Evolutionary conservation across 495 filamentous ascomycete species (phyloP).

Genomic region (Chaetomium tenue): DNA sequence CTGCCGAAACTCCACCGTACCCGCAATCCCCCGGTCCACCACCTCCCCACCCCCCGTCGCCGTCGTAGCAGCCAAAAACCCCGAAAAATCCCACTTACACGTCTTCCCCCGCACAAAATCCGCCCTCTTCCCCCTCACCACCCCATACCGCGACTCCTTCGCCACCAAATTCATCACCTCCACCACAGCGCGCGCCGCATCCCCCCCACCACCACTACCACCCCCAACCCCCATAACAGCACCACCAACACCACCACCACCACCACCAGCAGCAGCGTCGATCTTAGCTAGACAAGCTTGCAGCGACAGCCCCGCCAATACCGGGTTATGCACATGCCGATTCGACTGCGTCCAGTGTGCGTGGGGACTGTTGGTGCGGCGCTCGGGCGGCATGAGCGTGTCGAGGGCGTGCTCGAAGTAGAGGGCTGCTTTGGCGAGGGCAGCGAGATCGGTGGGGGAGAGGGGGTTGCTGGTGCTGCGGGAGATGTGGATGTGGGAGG

Average conservation of each 20-base stretch:
- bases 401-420: slow-evolving; percentile 35
- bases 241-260: neutral
- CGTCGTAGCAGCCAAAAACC: slow-evolving; percentile 18
- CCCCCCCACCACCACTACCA: neutral
- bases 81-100: slow-evolving; percentile 37
- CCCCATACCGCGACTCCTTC: slow-evolving; percentile 13
- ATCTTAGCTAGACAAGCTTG: slow-evolving; percentile 17
- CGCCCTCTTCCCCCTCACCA: slow-evolving; percentile 21
- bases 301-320: slow-evolving; percentile 12
- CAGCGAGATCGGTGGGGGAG: slow-evolving; percentile 24
- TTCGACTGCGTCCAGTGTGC: slow-evolving; percentile 34
- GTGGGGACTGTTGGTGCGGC: neutral
- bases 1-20: slow-evolving; percentile 37
- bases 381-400: slow-evolving; percentile 24
- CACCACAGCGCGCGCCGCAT: slow-evolving; percentile 14
- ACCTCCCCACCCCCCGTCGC: neutral
- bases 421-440: slow-evolving; percentile 30
- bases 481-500: slow-evolving; percentile 37
- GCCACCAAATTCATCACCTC: slow-evolving; percentile 32
- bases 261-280: slow-evolving; percentile 13
- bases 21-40: slow-evolving; percentile 7
- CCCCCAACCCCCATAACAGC: neutral
- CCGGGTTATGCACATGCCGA: slow-evolving; percentile 14
- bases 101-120: slow-evolving; percentile 34
- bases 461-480: slow-evolving; percentile 8